These are phyloP conservation scores for Fusarium penzigii DNA, from an alignment of 2,329 filamentous ascomycete genomes.

Conservation along the genomic window DNA sequence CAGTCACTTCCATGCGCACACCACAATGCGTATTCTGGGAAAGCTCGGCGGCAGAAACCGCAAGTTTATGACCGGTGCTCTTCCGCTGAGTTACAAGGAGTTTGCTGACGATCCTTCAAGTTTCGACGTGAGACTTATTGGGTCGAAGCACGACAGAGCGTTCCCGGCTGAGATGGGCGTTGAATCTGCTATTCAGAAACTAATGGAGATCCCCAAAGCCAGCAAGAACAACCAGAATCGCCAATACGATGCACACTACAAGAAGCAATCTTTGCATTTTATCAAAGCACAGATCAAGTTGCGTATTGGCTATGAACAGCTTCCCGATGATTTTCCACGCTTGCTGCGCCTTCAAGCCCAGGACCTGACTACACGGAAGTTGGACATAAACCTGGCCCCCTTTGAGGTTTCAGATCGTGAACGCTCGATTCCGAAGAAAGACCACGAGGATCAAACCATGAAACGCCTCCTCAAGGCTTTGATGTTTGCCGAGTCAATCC, in stretches of 20 bases:
- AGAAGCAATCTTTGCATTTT: conserved; percentile 86
- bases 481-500: conserved; percentile 81
- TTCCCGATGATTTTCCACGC: conserved; percentile 86
- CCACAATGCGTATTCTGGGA: conserved; percentile 94
- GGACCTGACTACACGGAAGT: conserved; percentile 74
- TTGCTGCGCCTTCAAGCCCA: conserved; percentile 86
- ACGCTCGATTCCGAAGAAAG: conserved; percentile 83
- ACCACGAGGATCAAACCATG: conserved; percentile 77
- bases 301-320: conserved; percentile 79
- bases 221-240: conserved; percentile 54
- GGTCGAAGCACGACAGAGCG: conserved; percentile 83
- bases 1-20: conserved; percentile 96
- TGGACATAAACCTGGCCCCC: conserved; percentile 67
- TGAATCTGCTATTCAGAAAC: conserved; percentile 83
- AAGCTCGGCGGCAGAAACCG: conserved; percentile 95
- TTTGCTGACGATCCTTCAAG: conserved; percentile 87
- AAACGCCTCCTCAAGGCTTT: conserved; percentile 88
- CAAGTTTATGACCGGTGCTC: conserved; percentile 90
- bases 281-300: conserved; percentile 89
- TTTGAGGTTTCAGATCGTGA: conserved; percentile 77
- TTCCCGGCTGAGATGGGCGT: conserved; percentile 87
- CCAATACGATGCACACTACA: conserved; percentile 79
- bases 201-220: conserved; percentile 76
- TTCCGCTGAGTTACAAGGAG: conserved; percentile 78
- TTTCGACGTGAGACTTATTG: conserved; percentile 85